These are phyloP conservation scores for Pyricularia pennisetigena DNA, from an alignment of 2,329 filamentous ascomycete genomes.

Conservation along the genomic window DNA sequence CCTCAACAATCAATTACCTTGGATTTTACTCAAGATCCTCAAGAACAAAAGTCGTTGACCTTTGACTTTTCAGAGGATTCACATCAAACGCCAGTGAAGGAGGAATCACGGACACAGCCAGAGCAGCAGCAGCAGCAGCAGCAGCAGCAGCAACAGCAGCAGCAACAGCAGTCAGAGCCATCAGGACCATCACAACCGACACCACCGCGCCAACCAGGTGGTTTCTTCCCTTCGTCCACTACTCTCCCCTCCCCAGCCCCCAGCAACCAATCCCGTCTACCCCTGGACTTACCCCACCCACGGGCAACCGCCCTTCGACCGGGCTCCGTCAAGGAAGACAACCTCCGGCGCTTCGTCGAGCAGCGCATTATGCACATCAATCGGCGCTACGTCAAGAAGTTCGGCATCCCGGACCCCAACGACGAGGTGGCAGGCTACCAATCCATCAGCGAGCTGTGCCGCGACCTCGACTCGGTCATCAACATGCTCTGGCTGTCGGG, in stretches of 20 bases:
- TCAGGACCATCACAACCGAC: constrained; percentile 6
- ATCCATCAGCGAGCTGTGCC: constrained; percentile 59
- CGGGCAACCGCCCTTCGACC: constrained; percentile 40
- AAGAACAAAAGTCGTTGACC: neutral
- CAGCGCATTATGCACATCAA: constrained; percentile 41
- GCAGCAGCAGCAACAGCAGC: too few species aligned
- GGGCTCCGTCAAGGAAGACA: constrained; percentile 50
- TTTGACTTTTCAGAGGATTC: neutral
- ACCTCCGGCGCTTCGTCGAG: constrained; percentile 47
- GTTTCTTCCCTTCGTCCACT: constrained; percentile 35
- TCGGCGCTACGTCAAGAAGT: constrained; percentile 52
- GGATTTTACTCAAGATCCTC: neutral
- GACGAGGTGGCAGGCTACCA: constrained; percentile 43
- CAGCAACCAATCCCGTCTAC: constrained; percentile 31
- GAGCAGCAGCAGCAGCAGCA: neutral
- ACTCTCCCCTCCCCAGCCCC: constrained; percentile 41
- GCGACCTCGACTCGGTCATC: constrained; percentile 63
- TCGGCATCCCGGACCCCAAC: constrained; percentile 30
- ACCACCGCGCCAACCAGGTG: constrained; percentile 27
- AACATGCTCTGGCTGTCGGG: constrained; percentile 81
- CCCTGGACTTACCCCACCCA: constrained; percentile 41
- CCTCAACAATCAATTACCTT: neutral
- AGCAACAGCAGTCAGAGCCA: neutral
- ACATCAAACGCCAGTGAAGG: constrained; percentile 8
- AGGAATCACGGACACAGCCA: constrained; percentile 7